Evolutionary conservation across 2,329 filamentous ascomycete genomes (phyloP).

Genomic region (Mycosphaerella arachidis): DNA sequence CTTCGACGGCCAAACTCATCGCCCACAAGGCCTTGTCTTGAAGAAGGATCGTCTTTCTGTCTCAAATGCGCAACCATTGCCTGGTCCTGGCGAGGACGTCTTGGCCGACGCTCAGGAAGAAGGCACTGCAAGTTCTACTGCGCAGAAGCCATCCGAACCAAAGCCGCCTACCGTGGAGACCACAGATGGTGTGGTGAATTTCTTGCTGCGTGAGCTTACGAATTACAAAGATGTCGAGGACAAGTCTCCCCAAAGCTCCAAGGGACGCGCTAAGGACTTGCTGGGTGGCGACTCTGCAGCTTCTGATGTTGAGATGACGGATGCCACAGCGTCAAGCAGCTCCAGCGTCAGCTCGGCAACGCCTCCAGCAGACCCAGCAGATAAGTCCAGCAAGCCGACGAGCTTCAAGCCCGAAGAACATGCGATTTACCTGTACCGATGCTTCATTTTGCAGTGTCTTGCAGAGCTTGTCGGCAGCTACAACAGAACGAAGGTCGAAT

Average conservation of each 20-base stretch:
- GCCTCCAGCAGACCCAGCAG: conserved; percentile 48
- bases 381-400: conserved; percentile 59
- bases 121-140: conserved; percentile 28
- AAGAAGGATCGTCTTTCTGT: conserved; percentile 39
- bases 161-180: conserved; percentile 86
- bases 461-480: conserved; percentile 88
- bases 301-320: conserved; percentile 50
- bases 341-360: conserved; percentile 12
- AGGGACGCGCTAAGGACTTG: conserved; percentile 36
- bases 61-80: conserved; percentile 21
- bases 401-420: conserved; percentile 86
- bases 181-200: conserved; percentile 91
- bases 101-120: conserved; percentile 1
- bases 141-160: conserved; percentile 60
- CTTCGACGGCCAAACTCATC: conserved; percentile 52
- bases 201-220: conserved; percentile 84
- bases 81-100: not conserved
- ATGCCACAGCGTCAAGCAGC: conserved; percentile 26
- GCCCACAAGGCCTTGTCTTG: conserved; percentile 50
- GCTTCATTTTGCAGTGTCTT: conserved; percentile 88
- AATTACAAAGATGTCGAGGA: conserved; percentile 92
- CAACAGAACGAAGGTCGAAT: conserved; percentile 92
- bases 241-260: conserved; percentile 54
- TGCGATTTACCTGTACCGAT: conserved; percentile 92
- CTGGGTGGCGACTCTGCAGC: conserved; percentile 34